Evolutionary conservation across 441 rosid genomes (phyloP).

Genomic region (Breynia disticha): DNA sequence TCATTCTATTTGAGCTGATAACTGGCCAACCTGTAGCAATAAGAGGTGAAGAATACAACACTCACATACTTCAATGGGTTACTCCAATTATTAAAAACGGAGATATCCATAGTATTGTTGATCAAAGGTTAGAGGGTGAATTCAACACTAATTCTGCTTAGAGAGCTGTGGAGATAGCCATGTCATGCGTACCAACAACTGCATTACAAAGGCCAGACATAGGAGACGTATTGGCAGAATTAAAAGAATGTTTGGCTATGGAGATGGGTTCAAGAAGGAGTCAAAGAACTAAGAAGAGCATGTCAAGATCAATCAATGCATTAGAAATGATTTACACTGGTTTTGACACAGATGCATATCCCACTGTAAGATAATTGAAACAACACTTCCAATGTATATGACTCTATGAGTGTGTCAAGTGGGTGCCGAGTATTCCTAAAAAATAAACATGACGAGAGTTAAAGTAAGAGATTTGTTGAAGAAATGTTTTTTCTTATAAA

Average conservation of each 20-base stretch:
- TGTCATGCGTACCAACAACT: constrained; percentile 26
- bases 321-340: no score
- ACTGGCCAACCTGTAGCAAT: constrained; percentile 27
- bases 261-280: no score
- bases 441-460: no score
- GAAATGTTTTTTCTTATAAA: no score
- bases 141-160: constrained; percentile 24
- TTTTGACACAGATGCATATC: no score
- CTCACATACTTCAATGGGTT: constrained; percentile 26
- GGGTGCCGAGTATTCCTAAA: no score
- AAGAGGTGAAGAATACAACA: constrained; percentile 1
- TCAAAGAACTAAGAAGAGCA: no score
- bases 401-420: no score
- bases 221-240: constrained; percentile 22
- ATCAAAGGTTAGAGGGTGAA: constrained; percentile 29
- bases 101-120: constrained; percentile 28
- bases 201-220: constrained; percentile 30
- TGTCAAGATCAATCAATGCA: no score
- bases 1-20: constrained; percentile 31
- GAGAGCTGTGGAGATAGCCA: constrained; percentile 36
- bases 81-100: constrained; percentile 17
- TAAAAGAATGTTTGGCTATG: constrained; percentile 32
- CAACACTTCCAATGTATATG: no score
- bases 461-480: no score
- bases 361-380: no score